Conservation (phyloP, 2,329 filamentous ascomycete species). For the Colletotrichum melonis region DNA sequence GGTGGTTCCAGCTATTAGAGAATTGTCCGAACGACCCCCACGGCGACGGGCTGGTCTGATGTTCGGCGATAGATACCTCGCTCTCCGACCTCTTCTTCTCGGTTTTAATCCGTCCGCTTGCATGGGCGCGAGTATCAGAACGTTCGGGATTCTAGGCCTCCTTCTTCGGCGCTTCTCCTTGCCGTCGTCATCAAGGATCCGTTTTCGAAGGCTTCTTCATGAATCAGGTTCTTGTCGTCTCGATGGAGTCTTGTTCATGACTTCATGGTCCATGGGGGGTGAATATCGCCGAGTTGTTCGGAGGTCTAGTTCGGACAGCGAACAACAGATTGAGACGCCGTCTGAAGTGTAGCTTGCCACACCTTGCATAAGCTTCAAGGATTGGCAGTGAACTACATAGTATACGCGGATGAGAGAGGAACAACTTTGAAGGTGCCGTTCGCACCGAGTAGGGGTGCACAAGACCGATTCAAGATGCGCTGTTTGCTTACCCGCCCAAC, state of each 20-base stretch:
- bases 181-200: slow-evolving; percentile 22
- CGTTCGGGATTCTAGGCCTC: background rate
- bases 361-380: slow-evolving; percentile 12
- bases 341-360: slow-evolving; percentile 10
- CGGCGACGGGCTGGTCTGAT: slow-evolving; percentile 26
- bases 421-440: background rate
- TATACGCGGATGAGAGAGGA: background rate
- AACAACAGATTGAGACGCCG: slow-evolving; percentile 26
- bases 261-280: background rate
- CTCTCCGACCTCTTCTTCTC: background rate
- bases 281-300: slow-evolving; percentile 15
- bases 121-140: slow-evolving; percentile 29
- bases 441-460: background rate
- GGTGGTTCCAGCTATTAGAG: background rate
- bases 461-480: background rate
- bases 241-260: background rate
- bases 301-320: background rate
- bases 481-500: background rate
- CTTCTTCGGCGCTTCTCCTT: slow-evolving; percentile 6
- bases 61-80: slow-evolving; percentile 18
- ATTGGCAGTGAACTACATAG: background rate
- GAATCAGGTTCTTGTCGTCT: background rate
- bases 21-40: slow-evolving; percentile 26
- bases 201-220: background rate
- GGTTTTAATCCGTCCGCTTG: background rate